Evolutionary conservation across 768 basidiomycete genomes (phyloP).

Genomic region (Gloeopeniophorella convolvens): DNA sequence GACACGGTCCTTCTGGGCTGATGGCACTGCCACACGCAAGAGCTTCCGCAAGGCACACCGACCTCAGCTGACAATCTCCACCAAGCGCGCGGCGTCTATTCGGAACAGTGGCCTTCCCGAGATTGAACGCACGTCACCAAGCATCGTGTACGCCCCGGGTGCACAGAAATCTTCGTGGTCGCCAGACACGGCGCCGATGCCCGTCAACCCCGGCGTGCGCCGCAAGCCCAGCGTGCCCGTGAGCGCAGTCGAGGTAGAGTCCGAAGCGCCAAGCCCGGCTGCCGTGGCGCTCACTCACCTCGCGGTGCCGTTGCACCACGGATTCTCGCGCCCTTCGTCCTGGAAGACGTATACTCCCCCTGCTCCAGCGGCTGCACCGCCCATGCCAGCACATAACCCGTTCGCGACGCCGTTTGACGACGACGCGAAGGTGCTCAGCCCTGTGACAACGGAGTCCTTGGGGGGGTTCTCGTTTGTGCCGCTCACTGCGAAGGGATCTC

Average conservation of each 20-base stretch:
- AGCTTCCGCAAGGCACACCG: conserved; percentile 13
- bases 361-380: conserved; percentile 38
- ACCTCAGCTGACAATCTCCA: conserved; percentile 36
- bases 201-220: conserved; percentile 20
- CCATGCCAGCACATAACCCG: conserved; percentile 44
- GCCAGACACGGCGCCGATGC: conserved; percentile 21
- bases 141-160: conserved; percentile 15
- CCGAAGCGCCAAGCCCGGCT: conserved; percentile 26
- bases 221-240: conserved; percentile 33
- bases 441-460: conserved; percentile 2
- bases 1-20: conserved; percentile 21
- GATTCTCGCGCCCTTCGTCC: background rate
- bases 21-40: conserved; percentile 18
- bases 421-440: conserved; percentile 30
- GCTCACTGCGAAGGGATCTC: background rate
- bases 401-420: conserved; percentile 81
- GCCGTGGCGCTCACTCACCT: conserved; percentile 22
- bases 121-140: conserved; percentile 26
- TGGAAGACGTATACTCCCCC: conserved; percentile 20
- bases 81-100: conserved; percentile 33
- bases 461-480: conserved; percentile 7
- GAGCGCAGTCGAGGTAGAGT: conserved; percentile 28
- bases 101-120: conserved; percentile 24
- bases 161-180: conserved; percentile 29
- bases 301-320: conserved; percentile 16